phyloP scores from a whole-genome alignment of 768 basidiomycete species.

The Calocybe gangraenosa region DNA sequence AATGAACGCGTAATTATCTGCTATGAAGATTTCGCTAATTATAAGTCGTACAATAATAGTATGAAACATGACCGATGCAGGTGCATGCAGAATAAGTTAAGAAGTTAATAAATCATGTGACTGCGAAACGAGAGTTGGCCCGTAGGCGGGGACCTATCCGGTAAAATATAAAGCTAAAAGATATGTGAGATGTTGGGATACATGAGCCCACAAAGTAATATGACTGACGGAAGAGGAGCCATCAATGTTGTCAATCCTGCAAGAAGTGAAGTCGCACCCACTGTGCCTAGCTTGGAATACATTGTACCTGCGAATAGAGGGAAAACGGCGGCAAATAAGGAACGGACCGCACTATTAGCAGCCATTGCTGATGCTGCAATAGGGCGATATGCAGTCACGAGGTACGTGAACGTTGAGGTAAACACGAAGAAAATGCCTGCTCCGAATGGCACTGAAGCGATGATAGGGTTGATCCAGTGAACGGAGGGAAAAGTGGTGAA shows the following conservation, averaged over 20 bases:
- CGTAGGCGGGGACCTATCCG: constrained; percentile 21
- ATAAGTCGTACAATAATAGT: not conserved
- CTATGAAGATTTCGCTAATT: not conserved
- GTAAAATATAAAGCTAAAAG: constrained; percentile 20
- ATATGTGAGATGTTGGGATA: not conserved
- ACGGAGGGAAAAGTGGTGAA: constrained; percentile 46
- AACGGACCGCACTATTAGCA: constrained; percentile 59
- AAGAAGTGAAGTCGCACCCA: constrained; percentile 69
- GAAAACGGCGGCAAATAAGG: constrained; percentile 57
- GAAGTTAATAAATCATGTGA: not conserved
- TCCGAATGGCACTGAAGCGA: constrained; percentile 65
- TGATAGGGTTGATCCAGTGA: constrained; percentile 65
- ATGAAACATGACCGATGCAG: too few species aligned
- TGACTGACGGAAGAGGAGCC: constrained; percentile 57
- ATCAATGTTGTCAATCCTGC: constrained; percentile 60
- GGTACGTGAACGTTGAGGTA: constrained; percentile 66
- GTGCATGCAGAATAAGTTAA: not conserved
- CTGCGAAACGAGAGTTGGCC: constrained; percentile 19
- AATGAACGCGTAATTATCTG: too few species aligned
- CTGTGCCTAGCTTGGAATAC: constrained; percentile 64
- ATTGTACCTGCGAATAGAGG: constrained; percentile 64
- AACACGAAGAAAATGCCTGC: constrained; percentile 63
- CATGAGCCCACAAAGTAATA: not conserved
- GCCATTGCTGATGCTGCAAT: constrained; percentile 69
- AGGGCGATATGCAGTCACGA: constrained; percentile 64